A percentile compares a stretch with the other conserved stretches of the same genome.
Evolutionary conservation across 2,329 filamentous ascomycete species (phyloP).

Genomic region (Trichoderma sp.): DNA sequence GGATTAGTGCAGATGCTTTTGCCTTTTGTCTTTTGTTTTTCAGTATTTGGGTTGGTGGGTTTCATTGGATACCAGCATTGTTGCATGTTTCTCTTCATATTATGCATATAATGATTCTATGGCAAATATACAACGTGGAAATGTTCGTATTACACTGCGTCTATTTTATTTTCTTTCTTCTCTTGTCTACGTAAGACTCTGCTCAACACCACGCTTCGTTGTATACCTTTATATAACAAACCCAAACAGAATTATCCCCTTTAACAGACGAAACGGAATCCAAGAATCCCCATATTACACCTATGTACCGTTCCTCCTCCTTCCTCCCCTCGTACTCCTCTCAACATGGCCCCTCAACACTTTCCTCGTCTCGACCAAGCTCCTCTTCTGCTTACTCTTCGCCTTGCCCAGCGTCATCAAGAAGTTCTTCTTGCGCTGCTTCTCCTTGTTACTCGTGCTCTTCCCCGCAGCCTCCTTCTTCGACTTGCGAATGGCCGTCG

Average conservation of each 20-base stretch:
- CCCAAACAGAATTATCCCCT: not conserved
- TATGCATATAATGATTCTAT: conserved; percentile 21
- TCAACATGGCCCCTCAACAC: conserved; percentile 81
- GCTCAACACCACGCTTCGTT: conserved; percentile 5
- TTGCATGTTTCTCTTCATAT: conserved; percentile 1
- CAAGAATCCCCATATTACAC: not conserved
- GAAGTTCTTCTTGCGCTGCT: conserved; percentile 97
- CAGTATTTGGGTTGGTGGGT: not conserved
- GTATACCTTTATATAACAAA: not conserved
- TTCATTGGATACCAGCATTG: conserved; percentile 23
- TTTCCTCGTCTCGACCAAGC: conserved; percentile 82
- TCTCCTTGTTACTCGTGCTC: conserved; percentile 96
- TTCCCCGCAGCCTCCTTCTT: conserved; percentile 90
- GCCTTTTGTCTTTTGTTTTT: not conserved
- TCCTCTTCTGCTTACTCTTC: conserved; percentile 92
- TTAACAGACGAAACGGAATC: no score
- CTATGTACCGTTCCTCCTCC: conserved; percentile 65
- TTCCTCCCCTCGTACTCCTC: conserved; percentile 80
- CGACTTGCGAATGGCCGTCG: conserved; percentile 79
- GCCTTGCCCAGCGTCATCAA: conserved; percentile 97
- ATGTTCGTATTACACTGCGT: not conserved
- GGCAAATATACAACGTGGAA: conserved; percentile 18
- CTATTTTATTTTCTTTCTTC: not conserved
- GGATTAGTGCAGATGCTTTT: not conserved
- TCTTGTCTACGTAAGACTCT: not conserved